Evolutionary conservation across 352 stramenopile species (phyloP), one percentile per base, ranked within the genome.

Genomic region (Globisporangium cederbergense): DNA sequence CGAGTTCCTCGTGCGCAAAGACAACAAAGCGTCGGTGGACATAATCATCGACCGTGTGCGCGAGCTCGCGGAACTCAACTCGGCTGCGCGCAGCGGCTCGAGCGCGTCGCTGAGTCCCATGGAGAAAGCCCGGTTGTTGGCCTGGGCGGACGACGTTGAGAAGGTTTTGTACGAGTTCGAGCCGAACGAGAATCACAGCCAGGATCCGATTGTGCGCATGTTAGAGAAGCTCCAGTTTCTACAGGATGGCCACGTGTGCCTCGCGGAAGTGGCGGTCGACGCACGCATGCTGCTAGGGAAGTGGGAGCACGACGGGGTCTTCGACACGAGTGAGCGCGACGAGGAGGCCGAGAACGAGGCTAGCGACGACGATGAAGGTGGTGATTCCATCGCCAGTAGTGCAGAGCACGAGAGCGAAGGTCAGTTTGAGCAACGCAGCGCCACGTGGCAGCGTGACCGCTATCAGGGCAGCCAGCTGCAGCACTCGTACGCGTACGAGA

Each of bases 401-500:
- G 45, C 60, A 57, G 9, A 60, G 59, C 6, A 20, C 7, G 13
- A 42, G 28, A 58, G 10, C 40, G 46, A 28, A 11, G 36, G 20
- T 16, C 56, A 25, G 43, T 49, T 49, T 16, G 43, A 49, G 43
- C 40, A 45, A 14, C 9, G 56, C 16, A 45, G 53, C 8, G 43
- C 10, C 18, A 22, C 52, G n/a, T 63, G 22, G n/a, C 54, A 72
- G n/a, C 5, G 14, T 28, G 57, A 52, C n/a, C 34, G 56, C 3
- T 52, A 64, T 22, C 58, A 62, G 5, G 46, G 52, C 9, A 52
- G 16, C n/a, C 64, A 66, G 1, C 54, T 77, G 42, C 47, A 78
- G 28, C 30, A 74, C 6, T 89, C 82, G 46, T 80, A 91, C 34
- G 78, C 73, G 22, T 88, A 88, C 63, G 76, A 85, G 56, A 81